Evolutionary conservation across 495 filamentous ascomycete genomes (phyloP), one percentile per base, ranked within the genome.

Genomic region (Tricharina praecox): DNA sequence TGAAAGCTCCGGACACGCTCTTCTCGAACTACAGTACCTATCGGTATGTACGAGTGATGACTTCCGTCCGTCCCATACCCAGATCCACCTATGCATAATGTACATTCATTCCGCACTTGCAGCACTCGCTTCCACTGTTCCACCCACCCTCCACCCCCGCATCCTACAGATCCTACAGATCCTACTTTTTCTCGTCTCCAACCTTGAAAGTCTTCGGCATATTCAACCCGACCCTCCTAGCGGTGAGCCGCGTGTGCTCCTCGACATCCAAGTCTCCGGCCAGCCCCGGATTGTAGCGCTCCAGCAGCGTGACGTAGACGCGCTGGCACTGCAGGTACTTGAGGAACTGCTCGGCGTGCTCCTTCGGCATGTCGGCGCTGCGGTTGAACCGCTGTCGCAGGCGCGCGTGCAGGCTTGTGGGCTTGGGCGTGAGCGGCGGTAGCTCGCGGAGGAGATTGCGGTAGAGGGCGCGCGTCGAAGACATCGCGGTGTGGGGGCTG

Each of bases 271-370:
- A 78, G 54, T 79, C 76, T 75, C 88, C 77, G 38, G 66, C 66
- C 75, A 86, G 80, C 4, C 85, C 83, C 4, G 87, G 86, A 61
- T 96, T 97, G 65, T 96, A 97, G 55, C 85, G 70, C 61, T 94
- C 88, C 20, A 96, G 50, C 28, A 95, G 63, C 33, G 73, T 76
- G 4, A 72, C 70, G 57, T 96, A 94, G 62, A 72, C 72, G 15
- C 87, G 68, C 65, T 97, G 90, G 28, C 88, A 82, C 43, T 73
- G 72, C 2, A 84, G 69, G 61, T 93, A 96, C 46, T 76, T 72
- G 23, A 85, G 64, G 49, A 82, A 72, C 64, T 97, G 85, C 47
- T 82, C 75, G 0, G 74, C 81, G 51, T 79, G 70, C 28, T 77
- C 71, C 37, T 75, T 53, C 23, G 50, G n/a, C 62, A 39, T 47